Base-by-base conservation (phyloP, 306 rosid genomes). In the Calophaca sinica region DNA sequence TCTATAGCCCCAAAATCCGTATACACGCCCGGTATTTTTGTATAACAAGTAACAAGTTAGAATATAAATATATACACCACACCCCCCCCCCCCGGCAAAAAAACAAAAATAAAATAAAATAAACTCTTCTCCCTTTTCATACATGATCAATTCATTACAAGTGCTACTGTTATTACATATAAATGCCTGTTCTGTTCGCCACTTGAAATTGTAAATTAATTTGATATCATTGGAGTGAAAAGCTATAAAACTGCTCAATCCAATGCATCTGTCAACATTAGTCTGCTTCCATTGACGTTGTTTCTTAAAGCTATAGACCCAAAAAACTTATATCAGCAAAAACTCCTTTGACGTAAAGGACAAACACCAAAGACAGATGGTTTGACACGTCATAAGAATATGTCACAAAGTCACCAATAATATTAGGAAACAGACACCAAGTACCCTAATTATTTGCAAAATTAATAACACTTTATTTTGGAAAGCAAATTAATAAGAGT, bases 261-360 rank as follows among this genome's bases (percentile, higher is more conserved):
- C 83, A 73, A 45, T 73, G 83, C 20, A 57, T 64, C 80, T 64
- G 73, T 29, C 80, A 75, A 72, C 73, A 41, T 36, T 28, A 20
- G 78, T 45, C 26, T 35, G 59, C 78, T 35, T 31, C 66, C 61
- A 62, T 11, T 71, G 82, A 79, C n/a, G 36, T 59, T 11, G 74
- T 64, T 79, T 66, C 42, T 42, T 32, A 38, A 38, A 14, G 61
- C 59, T 39, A 68, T 31, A 8, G 62, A 55, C 57, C 39, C 36
- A 12, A 29, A 29, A 20, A 20, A 20, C 45, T 69, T 51, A 38
- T 9, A 38, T 48, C 72, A 52, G 48, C 82, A 70, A 52, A 41
- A 7, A 14, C 14, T 41, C 8, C 9, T 12, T 2, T 6, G 29
- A 38, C 33, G 65, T 26, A 46, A 69, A 69, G 7, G 71, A 78